A percentile compares a stretch with the other conserved stretches of the same genome.
Evolutionary conservation across 2,329 filamentous ascomycete species (phyloP).

Genomic region (Chaetothyriales sp.): DNA sequence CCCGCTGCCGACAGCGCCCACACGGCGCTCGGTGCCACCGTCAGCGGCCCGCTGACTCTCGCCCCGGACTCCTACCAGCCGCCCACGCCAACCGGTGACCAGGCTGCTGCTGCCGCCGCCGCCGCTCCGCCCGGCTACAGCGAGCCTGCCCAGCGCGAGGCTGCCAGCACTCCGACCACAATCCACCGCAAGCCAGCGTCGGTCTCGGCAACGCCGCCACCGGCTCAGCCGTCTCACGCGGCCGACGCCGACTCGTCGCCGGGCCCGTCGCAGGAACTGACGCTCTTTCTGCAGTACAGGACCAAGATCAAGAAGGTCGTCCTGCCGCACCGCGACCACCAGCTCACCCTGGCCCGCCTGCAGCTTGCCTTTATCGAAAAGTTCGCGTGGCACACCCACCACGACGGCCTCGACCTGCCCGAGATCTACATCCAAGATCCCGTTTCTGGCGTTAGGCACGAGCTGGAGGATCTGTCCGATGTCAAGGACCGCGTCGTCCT

Average conservation of each 20-base stretch:
- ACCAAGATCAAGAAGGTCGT: slow-evolving; percentile 19
- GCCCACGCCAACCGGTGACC: slow-evolving; percentile 4
- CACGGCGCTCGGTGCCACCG: slow-evolving; percentile 40
- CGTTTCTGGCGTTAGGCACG: slow-evolving; percentile 88
- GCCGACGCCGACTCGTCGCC: slow-evolving; percentile 53
- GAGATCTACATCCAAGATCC: slow-evolving; percentile 98
- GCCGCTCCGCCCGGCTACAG: background rate
- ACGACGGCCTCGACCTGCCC: slow-evolving; percentile 79
- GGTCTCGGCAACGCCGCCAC: slow-evolving; percentile 23
- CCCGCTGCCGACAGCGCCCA: slow-evolving; percentile 23
- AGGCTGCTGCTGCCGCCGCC: too few species aligned
- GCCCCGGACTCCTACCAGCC: slow-evolving; percentile 21
- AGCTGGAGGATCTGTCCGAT: slow-evolving; percentile 82
- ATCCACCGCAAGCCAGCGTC: slow-evolving; percentile 6
- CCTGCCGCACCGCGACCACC: slow-evolving; percentile 48
- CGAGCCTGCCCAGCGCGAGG: slow-evolving; percentile 1
- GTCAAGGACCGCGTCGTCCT: slow-evolving; percentile 91
- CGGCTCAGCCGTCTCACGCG: slow-evolving; percentile 42
- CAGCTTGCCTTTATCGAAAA: slow-evolving; percentile 98
- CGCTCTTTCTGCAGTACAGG: slow-evolving; percentile 48
- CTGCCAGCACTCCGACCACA: slow-evolving; percentile 8
- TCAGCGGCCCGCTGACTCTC: slow-evolving; percentile 42
- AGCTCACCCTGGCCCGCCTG: slow-evolving; percentile 72
- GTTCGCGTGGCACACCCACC: slow-evolving; percentile 96
- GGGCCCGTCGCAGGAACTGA: slow-evolving; percentile 71